Evolutionary conservation across 495 filamentous ascomycete species (phyloP).

Genomic region (Eremomyces bilateralis): DNA sequence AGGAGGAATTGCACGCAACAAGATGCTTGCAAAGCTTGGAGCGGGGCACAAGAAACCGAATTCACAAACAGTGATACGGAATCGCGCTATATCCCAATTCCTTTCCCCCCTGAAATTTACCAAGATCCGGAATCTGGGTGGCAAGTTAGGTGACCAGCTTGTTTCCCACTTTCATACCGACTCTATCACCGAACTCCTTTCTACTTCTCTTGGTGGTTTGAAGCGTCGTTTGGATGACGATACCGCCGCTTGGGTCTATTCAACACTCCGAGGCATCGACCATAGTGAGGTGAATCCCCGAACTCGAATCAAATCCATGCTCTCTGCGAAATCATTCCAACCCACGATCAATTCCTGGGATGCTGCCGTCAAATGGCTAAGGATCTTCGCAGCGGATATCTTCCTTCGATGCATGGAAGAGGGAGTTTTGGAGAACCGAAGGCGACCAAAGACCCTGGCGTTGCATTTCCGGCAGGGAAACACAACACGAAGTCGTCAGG

Average conservation of each 20-base stretch:
- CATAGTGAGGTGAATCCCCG: slow-evolving; percentile 72
- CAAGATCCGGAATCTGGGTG: slow-evolving; percentile 85
- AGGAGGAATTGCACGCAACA: slow-evolving; percentile 71
- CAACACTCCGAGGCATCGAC: slow-evolving; percentile 69
- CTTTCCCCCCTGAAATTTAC: slow-evolving; percentile 77
- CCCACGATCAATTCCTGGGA: slow-evolving; percentile 63
- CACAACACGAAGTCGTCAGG: slow-evolving; percentile 49
- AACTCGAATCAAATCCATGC: slow-evolving; percentile 91
- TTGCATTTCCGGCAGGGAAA: slow-evolving; percentile 53
- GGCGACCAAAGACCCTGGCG: slow-evolving; percentile 65
- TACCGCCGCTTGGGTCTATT: slow-evolving; percentile 72
- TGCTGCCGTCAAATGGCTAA: slow-evolving; percentile 68
- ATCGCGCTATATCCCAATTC: slow-evolving; percentile 62
- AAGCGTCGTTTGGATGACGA: slow-evolving; percentile 66
- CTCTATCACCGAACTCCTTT: slow-evolving; percentile 50
- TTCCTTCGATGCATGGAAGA: slow-evolving; percentile 78
- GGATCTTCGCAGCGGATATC: slow-evolving; percentile 85
- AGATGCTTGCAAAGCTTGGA: slow-evolving; percentile 87
- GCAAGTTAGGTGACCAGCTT: slow-evolving; percentile 84
- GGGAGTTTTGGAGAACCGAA: slow-evolving; percentile 71
- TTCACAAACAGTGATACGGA: slow-evolving; percentile 74
- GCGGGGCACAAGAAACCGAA: slow-evolving; percentile 84
- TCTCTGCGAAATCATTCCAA: slow-evolving; percentile 90
- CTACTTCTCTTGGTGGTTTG: slow-evolving; percentile 52
- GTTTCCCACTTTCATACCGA: slow-evolving; percentile 59